Evolutionary conservation across 2,329 filamentous ascomycete species (phyloP).

Genomic region (Aspergillus unguis): DNA sequence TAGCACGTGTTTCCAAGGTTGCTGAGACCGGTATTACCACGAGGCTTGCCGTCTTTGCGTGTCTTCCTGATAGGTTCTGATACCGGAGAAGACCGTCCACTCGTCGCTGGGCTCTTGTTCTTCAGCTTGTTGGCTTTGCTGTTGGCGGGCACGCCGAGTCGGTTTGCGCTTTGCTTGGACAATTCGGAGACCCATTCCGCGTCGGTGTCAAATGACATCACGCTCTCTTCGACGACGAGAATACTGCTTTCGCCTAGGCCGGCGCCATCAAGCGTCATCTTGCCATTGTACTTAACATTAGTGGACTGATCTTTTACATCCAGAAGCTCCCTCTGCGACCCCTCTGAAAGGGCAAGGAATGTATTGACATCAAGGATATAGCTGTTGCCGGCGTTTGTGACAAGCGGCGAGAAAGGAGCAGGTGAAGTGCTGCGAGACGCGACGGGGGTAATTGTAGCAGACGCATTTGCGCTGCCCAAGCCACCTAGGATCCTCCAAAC

Average conservation of each 20-base stretch:
- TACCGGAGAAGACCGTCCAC: conserved; percentile 68
- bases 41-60: conserved; percentile 64
- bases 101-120: conserved; percentile 43
- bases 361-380: conserved; percentile 61
- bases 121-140: conserved; percentile 37
- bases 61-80: conserved; percentile 65
- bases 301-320: conserved; percentile 65
- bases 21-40: conserved; percentile 76
- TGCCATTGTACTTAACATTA: conserved; percentile 75
- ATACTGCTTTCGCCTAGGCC: conserved; percentile 70
- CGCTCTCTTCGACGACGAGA: conserved; percentile 80
- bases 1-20: conserved; percentile 98
- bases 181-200: conserved; percentile 56
- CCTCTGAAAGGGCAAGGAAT: conserved; percentile 61
- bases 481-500: conserved; percentile 63
- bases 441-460: conserved; percentile 43
- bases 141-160: conserved; percentile 50
- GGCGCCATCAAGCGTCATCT: conserved; percentile 60
- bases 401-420: conserved; percentile 42
- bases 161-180: conserved; percentile 42
- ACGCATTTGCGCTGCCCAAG: conserved; percentile 44
- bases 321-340: conserved; percentile 62
- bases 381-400: conserved; percentile 42
- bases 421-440: conserved; percentile 44
- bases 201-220: conserved; percentile 46